Base-by-base conservation (phyloP, 805 yeast genomes). In the Wickerhamomyces canadensis region DNA sequence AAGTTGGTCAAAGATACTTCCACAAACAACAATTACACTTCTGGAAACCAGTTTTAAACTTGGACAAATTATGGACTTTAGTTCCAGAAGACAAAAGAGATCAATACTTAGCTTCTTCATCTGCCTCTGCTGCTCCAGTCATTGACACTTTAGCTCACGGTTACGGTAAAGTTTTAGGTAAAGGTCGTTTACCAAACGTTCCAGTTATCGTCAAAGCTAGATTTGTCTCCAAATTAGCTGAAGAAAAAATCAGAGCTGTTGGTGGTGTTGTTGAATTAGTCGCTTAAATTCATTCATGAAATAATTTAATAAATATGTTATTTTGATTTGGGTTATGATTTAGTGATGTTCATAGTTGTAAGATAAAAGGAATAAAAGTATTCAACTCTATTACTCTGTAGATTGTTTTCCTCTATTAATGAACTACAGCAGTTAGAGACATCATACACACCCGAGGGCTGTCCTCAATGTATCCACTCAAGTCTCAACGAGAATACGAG, bases 1-100 rank as follows among this genome's bases (percentile, higher is more conserved):
- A 93, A 80, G 98, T 93, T 70, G 99, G 99, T 89, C 91, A 91
- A 97, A 87, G 98, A 84, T 83, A 84, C 83, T 91, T 82, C 96
- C 96, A 87, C 87, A 80, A 84, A 72, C 95, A 86, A 76, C 76
- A 74, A 65, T 76, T 73, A 77, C 96, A 85, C 67, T 82, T 80
- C 88, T 93, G 98, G 98, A 83, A 76, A 73, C 98, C 98, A 73
- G 85, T 84, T 62, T 76, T 93, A 72, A 93, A 93, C 91, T 77
- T 93, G 69, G 98, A 93, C 80, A 87, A 86, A 74, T 84, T 93
- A 70, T 93, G 98, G 98, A 77, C 97, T 61, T 81, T 93, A 66
- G 83, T 93, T 64, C 93, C 89, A 61, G 82, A 78, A 64, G 95
- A 84, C 64, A 79, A 85, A 80, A 88, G 93, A 73, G 98, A 91